Evolutionary conservation across 2,329 filamentous ascomycete species (phyloP).

Genomic region (Chaetomiaceae sp.): DNA sequence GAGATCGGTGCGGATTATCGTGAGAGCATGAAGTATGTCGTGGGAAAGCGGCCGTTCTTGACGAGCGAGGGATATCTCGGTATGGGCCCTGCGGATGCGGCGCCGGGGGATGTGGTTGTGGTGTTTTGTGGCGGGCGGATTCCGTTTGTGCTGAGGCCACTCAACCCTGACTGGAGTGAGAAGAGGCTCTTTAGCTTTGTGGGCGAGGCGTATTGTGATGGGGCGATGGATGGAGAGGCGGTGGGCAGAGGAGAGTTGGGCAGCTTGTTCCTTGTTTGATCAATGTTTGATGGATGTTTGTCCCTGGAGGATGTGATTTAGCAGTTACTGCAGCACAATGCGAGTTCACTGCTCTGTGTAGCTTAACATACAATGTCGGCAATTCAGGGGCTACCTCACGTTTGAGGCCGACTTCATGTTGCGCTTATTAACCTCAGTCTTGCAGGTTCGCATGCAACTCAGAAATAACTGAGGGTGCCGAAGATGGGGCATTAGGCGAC

Average conservation of each 20-base stretch:
- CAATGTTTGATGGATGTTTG: too few relatives aligned
- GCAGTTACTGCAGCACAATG: too few relatives aligned
- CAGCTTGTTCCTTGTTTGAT: background rate
- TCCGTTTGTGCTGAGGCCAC: conserved; percentile 19
- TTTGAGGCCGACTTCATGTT: too few relatives aligned
- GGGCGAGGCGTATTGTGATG: conserved; percentile 21
- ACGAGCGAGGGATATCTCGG: conserved; percentile 14
- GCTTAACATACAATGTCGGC: too few relatives aligned
- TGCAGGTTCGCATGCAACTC: too few relatives aligned
- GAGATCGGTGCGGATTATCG: conserved; percentile 5
- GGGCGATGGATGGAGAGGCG: conserved; percentile 19
- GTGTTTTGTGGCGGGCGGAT: conserved; percentile 17
- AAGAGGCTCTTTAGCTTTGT: conserved; percentile 1
- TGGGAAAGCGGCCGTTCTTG: conserved; percentile 13
- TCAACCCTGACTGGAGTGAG: background rate
- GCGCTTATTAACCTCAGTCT: too few relatives aligned
- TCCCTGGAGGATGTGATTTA: too few relatives aligned
- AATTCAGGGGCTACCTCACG: too few relatives aligned
- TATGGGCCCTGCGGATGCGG: conserved; percentile 1
- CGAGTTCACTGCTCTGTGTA: too few relatives aligned
- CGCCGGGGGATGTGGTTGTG: conserved; percentile 16
- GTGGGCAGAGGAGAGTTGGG: background rate
- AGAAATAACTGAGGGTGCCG: too few relatives aligned
- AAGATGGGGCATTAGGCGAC: too few relatives aligned
- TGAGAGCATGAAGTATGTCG: conserved; percentile 7